A percentile compares a stretch with the other conserved stretches of the same genome.
Evolutionary conservation across 2,329 filamentous ascomycete genomes (phyloP).

Genomic region (Diplodia sapinea): DNA sequence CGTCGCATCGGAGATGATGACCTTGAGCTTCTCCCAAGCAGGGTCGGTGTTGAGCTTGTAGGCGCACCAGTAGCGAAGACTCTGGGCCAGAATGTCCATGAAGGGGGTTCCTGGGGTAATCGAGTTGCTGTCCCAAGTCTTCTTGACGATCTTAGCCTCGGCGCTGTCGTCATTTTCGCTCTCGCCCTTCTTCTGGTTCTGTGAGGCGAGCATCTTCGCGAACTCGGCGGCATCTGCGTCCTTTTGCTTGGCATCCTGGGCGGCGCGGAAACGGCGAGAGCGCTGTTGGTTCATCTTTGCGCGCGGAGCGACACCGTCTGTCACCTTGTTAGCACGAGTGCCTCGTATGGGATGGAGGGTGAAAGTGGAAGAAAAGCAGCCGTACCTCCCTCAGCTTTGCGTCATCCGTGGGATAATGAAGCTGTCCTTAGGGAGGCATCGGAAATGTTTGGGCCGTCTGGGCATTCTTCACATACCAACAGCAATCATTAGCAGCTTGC

Average conservation of each 20-base stretch:
- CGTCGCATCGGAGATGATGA: slow-evolving; percentile 98
- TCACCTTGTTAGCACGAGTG: slow-evolving; percentile 30
- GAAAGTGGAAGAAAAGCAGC: slow-evolving; percentile 31
- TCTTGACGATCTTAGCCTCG: slow-evolving; percentile 70
- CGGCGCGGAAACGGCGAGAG: slow-evolving; percentile 90
- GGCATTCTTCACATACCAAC: slow-evolving; percentile 68
- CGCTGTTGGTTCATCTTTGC: slow-evolving; percentile 99
- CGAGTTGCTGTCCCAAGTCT: slow-evolving; percentile 87
- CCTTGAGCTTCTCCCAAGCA: slow-evolving; percentile 87
- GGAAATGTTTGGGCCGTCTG: slow-evolving; percentile 16
- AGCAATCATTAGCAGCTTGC: slow-evolving; percentile 96
- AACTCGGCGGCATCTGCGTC: slow-evolving; percentile 90
- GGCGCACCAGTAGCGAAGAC: slow-evolving; percentile 93
- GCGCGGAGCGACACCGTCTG: slow-evolving; percentile 93
- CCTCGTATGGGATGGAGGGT: neutral
- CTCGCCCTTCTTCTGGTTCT: slow-evolving; percentile 58
- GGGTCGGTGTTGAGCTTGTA: slow-evolving; percentile 98
- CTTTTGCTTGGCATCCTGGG: slow-evolving; percentile 92
- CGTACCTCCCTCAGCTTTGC: slow-evolving; percentile 43
- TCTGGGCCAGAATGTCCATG: slow-evolving; percentile 92
- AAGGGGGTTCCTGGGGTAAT: slow-evolving; percentile 98
- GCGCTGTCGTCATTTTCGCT: slow-evolving; percentile 67
- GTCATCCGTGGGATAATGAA: slow-evolving; percentile 39
- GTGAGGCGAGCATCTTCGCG: slow-evolving; percentile 74
- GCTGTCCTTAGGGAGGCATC: slow-evolving; percentile 37